These are phyloP conservation scores for Pseudogymnoascus sp. DNA, from an alignment of 2,329 filamentous ascomycete species.

Conservation along the genomic window DNA sequence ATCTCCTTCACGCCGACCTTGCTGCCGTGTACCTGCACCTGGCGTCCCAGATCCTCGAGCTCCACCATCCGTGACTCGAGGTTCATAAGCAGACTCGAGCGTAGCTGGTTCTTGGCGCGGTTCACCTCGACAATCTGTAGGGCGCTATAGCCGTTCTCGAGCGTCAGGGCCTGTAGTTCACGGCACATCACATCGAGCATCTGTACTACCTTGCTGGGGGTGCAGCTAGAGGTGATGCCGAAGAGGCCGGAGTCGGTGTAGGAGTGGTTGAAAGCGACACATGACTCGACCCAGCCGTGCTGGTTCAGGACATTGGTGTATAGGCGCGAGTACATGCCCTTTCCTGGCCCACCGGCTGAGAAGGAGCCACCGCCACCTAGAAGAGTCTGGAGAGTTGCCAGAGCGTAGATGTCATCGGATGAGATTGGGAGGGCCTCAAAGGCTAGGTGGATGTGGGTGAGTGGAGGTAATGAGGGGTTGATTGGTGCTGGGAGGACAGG, in stretches of 20 bases:
- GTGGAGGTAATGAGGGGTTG: conserved; percentile 68
- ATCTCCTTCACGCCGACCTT: conserved; percentile 91
- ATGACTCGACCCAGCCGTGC: conserved; percentile 94
- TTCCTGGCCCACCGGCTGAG: conserved; percentile 90
- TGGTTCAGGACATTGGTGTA: conserved; percentile 98
- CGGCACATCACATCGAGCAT: conserved; percentile 97
- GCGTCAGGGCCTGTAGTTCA: conserved; percentile 70
- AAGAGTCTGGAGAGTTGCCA: conserved; percentile 90
- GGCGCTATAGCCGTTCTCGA: conserved; percentile 64
- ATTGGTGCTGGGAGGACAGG: conserved; percentile 69
- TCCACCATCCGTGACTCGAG: conserved; percentile 96
- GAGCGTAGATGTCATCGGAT: conserved; percentile 88
- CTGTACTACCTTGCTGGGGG: conserved; percentile 64
- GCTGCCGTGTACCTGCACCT: conserved; percentile 91
- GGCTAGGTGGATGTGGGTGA: conserved; percentile 90
- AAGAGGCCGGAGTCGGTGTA: conserved; percentile 96
- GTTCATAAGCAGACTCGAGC: conserved; percentile 89
- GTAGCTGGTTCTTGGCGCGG: conserved; percentile 93
- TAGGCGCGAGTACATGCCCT: conserved; percentile 97
- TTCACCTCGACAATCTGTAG: conserved; percentile 72
- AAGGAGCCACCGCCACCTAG: conserved; percentile 95
- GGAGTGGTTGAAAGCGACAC: conserved; percentile 92
- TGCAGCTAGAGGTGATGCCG: conserved; percentile 82
- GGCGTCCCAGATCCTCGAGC: conserved; percentile 86
- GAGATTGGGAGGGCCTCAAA: conserved; percentile 91